Evolutionary conservation across 1,139 yeast species (phyloP), one percentile per base, ranked within the genome.

Genomic region (Meyerozyma smithsonii): DNA sequence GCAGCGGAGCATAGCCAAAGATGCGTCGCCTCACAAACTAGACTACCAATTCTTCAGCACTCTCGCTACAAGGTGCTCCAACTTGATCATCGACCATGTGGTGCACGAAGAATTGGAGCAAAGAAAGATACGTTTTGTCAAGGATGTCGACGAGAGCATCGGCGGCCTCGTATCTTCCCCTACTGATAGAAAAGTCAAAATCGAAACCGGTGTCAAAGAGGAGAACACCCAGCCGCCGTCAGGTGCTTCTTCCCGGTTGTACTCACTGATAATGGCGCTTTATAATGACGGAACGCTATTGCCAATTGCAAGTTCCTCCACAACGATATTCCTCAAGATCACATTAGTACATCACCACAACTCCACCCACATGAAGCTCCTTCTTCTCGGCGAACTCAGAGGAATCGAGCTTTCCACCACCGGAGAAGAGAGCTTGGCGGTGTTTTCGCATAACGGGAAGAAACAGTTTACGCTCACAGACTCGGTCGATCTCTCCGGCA

Each of bases 81-180:
- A 81, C 42, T 73, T 72, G 61, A 74, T 84, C 39, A 72, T 82
- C 39, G 77, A 80, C 44, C 84, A 82, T 47, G 69, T 82, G 67
- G 69, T 84, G 5, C 66, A 79, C 14, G 82, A 78, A 48, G 88
- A 84, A 43, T 65, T 84, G 44, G 69, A 67, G 25, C 51, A 50
- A 12, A 64, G 67, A 44, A 62, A 66, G 1, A 66, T 77, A 39
- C 56, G 57, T 38, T 64, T 66, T 42, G 51, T 72, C 39, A 62
- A 59, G 51, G 48, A 18, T n/a, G 21, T 30, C 12, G 20, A 18
- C 32, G 32, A 15, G 18, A 28, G 18, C 18, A 28, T 28, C 16
- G 30, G 30, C 10, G 17, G 17, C 4, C 30, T 26, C 16, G 4
- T n/a, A n/a, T n/a, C n/a, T n/a, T n/a, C n/a, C n/a, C n/a, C n/a